A percentile compares a stretch with the other conserved stretches of the same genome.
Conservation (phyloP, 352 stramenopile species). For the Ochromonadaceae sp. region DNA sequence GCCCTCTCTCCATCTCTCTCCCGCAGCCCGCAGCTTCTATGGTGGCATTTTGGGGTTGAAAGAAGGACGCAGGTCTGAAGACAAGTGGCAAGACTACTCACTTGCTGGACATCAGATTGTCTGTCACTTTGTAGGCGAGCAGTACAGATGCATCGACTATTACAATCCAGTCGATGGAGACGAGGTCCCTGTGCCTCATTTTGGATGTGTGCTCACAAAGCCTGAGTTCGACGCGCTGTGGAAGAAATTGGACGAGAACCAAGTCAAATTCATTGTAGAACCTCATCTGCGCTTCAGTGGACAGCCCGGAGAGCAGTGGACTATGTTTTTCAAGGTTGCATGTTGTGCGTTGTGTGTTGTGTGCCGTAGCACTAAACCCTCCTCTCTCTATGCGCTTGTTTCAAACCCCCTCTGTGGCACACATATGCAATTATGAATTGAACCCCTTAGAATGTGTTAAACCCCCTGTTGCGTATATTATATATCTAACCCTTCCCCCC, state of each 20-base stretch:
- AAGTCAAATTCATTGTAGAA: constrained; percentile 83
- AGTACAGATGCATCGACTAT: constrained; percentile 79
- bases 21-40: too few relatives aligned
- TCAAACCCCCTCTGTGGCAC: background rate
- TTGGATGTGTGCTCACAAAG: constrained; percentile 76
- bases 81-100: constrained; percentile 72
- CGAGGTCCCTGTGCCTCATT: constrained; percentile 90
- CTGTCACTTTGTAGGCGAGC: constrained; percentile 66
- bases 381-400: background rate
- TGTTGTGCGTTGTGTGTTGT: background rate
- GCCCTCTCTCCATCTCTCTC: too few relatives aligned
- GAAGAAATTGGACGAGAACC: constrained; percentile 47
- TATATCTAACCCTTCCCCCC: background rate
- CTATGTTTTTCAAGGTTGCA: constrained; percentile 96
- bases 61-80: constrained; percentile 1
- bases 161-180: constrained; percentile 92
- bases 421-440: background rate
- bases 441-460: background rate
- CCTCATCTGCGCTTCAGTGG: constrained; percentile 81
- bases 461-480: background rate
- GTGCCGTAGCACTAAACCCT: too few relatives aligned
- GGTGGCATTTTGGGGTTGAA: background rate
- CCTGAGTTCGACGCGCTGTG: constrained; percentile 73
- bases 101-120: constrained; percentile 56
- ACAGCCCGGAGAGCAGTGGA: constrained; percentile 89